These are phyloP conservation scores for Aaosphaeria arxii DNA, from an alignment of 2,329 filamentous ascomycete species.

Conservation along the genomic window DNA sequence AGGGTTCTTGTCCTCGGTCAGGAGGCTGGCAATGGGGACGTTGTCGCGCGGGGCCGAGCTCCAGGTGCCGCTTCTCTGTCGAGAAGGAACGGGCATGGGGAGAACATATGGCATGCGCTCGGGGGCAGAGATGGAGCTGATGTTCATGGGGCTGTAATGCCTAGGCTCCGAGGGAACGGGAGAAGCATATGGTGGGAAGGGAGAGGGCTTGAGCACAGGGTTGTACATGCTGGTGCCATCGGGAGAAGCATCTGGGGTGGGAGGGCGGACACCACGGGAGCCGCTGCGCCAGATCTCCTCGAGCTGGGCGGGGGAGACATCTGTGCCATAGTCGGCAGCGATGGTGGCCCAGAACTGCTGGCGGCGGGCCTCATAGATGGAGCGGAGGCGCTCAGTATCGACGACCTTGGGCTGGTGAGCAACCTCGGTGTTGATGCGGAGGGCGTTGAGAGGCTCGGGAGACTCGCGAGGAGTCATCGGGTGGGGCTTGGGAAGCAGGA, in stretches of 20 bases:
- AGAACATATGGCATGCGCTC: slow-evolving; percentile 36
- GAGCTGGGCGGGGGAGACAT: slow-evolving; percentile 59
- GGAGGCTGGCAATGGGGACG: slow-evolving; percentile 37
- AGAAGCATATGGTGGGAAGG: slow-evolving; percentile 29
- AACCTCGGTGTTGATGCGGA: slow-evolving; percentile 46
- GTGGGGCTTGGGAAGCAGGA: slow-evolving; percentile 63
- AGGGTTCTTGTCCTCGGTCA: slow-evolving; percentile 28
- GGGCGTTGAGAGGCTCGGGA: slow-evolving; percentile 36
- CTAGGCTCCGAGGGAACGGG: slow-evolving; percentile 28
- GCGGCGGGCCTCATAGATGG: slow-evolving; percentile 69
- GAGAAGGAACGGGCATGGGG: slow-evolving; percentile 36
- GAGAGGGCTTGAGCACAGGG: slow-evolving; percentile 30
- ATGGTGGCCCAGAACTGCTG: slow-evolving; percentile 71
- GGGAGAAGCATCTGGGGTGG: slow-evolving; percentile 38
- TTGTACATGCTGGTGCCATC: slow-evolving; percentile 37
- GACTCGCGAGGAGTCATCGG: slow-evolving; percentile 40
- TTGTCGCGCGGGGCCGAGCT: slow-evolving; percentile 35
- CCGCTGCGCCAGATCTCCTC: slow-evolving; percentile 64
- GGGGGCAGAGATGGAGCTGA: slow-evolving; percentile 28
- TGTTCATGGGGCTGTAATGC: slow-evolving; percentile 31
- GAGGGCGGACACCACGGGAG: slow-evolving; percentile 29
- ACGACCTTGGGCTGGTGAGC: slow-evolving; percentile 48
- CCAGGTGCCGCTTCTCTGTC: slow-evolving; percentile 33
- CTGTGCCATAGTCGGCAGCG: slow-evolving; percentile 67
- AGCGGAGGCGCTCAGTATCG: slow-evolving; percentile 65